Conservation (phyloP, 768 basidiomycete species). For the Hericium rajendrae region DNA sequence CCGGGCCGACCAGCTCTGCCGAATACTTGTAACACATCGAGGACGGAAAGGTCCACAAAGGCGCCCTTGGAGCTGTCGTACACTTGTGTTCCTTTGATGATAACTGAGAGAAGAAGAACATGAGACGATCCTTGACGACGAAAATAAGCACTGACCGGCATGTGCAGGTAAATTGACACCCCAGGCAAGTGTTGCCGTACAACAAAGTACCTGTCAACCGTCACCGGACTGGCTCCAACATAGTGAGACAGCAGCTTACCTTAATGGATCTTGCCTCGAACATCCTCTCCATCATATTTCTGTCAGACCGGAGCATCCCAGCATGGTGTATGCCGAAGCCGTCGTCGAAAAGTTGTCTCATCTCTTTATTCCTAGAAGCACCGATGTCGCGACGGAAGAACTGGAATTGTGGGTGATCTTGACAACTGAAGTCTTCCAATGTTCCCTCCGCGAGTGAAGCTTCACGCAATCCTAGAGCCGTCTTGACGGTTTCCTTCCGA, state of each 20-base stretch:
- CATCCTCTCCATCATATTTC: constrained; percentile 92
- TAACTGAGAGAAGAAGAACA: constrained; percentile 35
- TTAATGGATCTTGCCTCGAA: constrained; percentile 89
- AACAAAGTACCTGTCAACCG: constrained; percentile 79
- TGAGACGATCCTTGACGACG: background rate
- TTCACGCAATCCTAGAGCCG: constrained; percentile 74
- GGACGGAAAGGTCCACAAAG: constrained; percentile 85
- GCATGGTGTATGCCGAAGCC: constrained; percentile 99
- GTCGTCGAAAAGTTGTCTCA: constrained; percentile 85
- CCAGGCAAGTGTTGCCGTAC: constrained; percentile 98
- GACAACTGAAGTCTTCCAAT: constrained; percentile 69
- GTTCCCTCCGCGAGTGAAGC: constrained; percentile 61
- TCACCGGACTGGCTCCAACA: background rate
- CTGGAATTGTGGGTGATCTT: constrained; percentile 71
- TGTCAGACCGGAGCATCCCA: constrained; percentile 90
- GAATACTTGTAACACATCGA: constrained; percentile 96
- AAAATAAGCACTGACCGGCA: constrained; percentile 49
- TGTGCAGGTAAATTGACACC: constrained; percentile 98
- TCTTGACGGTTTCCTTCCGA: constrained; percentile 94
- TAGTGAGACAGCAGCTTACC: constrained; percentile 30
- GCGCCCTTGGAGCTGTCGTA: constrained; percentile 87
- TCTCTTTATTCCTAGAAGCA: constrained; percentile 86
- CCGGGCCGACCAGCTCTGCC: constrained; percentile 90
- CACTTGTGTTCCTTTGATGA: constrained; percentile 96
- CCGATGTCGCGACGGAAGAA: constrained; percentile 71